phyloP scores from a whole-genome alignment of 345 rosid genomes.

The Trapa incisa region DNA sequence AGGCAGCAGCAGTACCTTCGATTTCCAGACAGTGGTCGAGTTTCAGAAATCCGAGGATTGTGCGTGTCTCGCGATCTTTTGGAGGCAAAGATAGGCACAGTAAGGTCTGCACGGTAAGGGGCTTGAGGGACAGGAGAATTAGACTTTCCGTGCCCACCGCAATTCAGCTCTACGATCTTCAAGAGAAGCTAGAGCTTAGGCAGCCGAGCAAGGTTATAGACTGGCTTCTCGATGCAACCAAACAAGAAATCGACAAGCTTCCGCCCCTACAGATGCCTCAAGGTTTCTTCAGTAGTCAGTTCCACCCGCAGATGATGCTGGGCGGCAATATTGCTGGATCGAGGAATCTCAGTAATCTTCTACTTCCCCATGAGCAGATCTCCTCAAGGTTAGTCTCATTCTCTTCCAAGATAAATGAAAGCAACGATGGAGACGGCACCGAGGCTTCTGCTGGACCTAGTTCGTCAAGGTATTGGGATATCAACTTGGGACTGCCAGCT shows the following conservation, averaged over 20 bases:
- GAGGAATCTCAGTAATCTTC: not conserved
- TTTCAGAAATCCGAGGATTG: slow-evolving; percentile 84
- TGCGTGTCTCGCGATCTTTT: slow-evolving; percentile 62
- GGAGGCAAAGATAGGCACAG: slow-evolving; percentile 98
- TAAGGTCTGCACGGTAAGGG: slow-evolving; percentile 88
- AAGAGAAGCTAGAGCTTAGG: slow-evolving; percentile 66
- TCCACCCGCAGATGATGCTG: slow-evolving; percentile 46
- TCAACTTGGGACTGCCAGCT: slow-evolving; percentile 28
- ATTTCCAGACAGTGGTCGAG: slow-evolving; percentile 80
- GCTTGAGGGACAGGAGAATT: slow-evolving; percentile 75
- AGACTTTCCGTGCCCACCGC: slow-evolving; percentile 94
- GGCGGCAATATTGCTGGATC: not conserved
- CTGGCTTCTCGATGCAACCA: slow-evolving; percentile 78
- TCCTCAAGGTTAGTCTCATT: slow-evolving; percentile 9
- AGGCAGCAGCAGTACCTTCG: slow-evolving; percentile 16
- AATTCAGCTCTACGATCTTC: slow-evolving; percentile 80
- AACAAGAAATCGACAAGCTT: slow-evolving; percentile 67
- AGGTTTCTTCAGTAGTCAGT: slow-evolving; percentile 57
- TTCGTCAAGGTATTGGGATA: slow-evolving; percentile 29
- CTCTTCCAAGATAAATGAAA: slow-evolving; percentile 19
- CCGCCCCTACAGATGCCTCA: slow-evolving; percentile 75
- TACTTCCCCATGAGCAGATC: slow-evolving; percentile 13
- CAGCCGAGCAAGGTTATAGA: slow-evolving; percentile 95
- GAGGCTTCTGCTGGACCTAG: slow-evolving; percentile 2
- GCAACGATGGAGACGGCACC: slow-evolving; percentile 7